Conservation (phyloP, 495 filamentous ascomycete genomes). For the Aspergillus olivimuriae region DNA sequence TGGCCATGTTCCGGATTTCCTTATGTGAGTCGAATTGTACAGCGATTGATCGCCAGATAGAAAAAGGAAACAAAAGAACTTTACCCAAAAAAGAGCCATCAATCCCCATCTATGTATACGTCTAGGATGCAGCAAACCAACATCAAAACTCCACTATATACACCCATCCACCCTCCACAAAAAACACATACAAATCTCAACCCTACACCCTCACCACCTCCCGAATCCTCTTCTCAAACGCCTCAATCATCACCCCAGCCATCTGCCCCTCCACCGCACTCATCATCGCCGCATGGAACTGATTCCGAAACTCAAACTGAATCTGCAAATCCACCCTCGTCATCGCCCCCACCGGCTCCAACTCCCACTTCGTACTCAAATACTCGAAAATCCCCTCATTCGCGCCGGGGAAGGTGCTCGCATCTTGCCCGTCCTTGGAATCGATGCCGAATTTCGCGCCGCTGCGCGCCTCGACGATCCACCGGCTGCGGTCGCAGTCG, state of each 20-base stretch:
- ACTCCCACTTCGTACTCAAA: slow-evolving; percentile 71
- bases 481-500: slow-evolving; percentile 56
- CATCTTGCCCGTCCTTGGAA: slow-evolving; percentile 10
- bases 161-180: not conserved
- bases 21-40: slow-evolving; percentile 16
- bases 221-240: slow-evolving; percentile 78
- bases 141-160: not conserved
- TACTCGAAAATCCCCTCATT: slow-evolving; percentile 62
- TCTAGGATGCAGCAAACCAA: too few relatives aligned
- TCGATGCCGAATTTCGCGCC: slow-evolving; percentile 43
- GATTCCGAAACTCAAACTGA: slow-evolving; percentile 76
- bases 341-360: slow-evolving; percentile 40
- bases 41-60: slow-evolving; percentile 14
- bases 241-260: slow-evolving; percentile 81
- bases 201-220: slow-evolving; percentile 35
- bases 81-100: not conserved
- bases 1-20: slow-evolving; percentile 11
- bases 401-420: slow-evolving; percentile 30
- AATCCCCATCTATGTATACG: not conserved
- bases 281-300: slow-evolving; percentile 74
- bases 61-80: slow-evolving; percentile 1
- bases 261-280: slow-evolving; percentile 75
- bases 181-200: not conserved
- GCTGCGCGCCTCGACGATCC: slow-evolving; percentile 69
- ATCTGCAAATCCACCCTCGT: slow-evolving; percentile 71